A percentile compares a stretch with the other conserved stretches of the same genome.
Evolutionary conservation across 306 rosid species (phyloP).

Genomic region (cucumber (Cucumis sativus)): Cucumber_9930_V3 NC_026659.2:30696501-30697000

Average conservation of each 20-base stretch:
- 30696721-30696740: constrained; percentile 85
- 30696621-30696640: background rate
- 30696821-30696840: constrained; percentile 83
- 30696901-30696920: background rate
- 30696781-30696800: constrained; percentile 57
- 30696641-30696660: constrained; percentile 75
- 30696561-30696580: background rate
- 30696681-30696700: constrained; percentile 86
- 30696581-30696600: background rate
- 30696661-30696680: constrained; percentile 88
- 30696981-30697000: constrained; percentile 76
- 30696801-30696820: constrained; percentile 96
- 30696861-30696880: constrained; percentile 95
- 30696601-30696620: constrained; percentile 2
- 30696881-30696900: constrained; percentile 53
- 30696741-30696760: constrained; percentile 97
- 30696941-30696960: constrained; percentile 9
- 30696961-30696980: constrained; percentile 48
- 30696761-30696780: constrained; percentile 89
- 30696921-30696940: background rate
- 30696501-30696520: background rate
- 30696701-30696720: constrained; percentile 64
- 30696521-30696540: background rate
- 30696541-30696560: background rate
- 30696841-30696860: constrained; percentile 97